phyloP scores from a whole-genome alignment of 139 green algal species.

The Chlamydomonas incerta region DNA sequence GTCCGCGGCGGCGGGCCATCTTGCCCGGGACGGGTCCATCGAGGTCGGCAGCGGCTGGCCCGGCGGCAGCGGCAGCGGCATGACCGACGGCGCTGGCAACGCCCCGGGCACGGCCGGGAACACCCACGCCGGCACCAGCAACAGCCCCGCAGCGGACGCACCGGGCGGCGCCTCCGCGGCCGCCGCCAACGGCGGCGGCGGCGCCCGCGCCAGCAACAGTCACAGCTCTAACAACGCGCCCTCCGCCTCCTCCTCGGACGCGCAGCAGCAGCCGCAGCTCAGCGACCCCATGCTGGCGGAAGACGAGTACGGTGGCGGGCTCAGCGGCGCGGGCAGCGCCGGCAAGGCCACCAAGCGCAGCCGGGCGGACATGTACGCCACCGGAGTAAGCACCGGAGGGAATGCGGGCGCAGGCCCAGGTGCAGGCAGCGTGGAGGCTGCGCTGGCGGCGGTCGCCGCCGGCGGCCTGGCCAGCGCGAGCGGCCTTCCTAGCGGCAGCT shows the following conservation, averaged over 20 bases:
- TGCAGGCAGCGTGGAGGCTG: neutral
- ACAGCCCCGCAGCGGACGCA: neutral
- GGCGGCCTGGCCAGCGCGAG: neutral
- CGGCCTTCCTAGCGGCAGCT: too few relatives aligned
- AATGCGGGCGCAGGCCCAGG: neutral
- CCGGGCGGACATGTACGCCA: neutral
- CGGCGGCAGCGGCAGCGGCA: neutral
- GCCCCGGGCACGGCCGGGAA: neutral
- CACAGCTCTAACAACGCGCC: constrained; percentile 6
- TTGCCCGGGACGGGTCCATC: neutral
- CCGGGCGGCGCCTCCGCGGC: too few relatives aligned
- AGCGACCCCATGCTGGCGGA: neutral
- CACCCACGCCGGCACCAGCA: neutral
- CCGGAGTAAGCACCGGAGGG: neutral
- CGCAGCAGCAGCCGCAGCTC: too few relatives aligned
- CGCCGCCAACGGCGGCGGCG: too few relatives aligned
- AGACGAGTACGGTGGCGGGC: neutral
- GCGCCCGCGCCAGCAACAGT: constrained; percentile 3
- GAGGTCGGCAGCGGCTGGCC: neutral
- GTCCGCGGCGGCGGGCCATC: too few relatives aligned
- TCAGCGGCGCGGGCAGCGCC: neutral
- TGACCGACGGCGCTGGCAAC: too few relatives aligned
- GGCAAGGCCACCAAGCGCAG: neutral
- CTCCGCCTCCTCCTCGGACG: neutral
- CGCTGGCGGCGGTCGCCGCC: neutral